Base-by-base conservation (phyloP, 768 basidiomycete genomes). In the Cubamyces sp. region DNA sequence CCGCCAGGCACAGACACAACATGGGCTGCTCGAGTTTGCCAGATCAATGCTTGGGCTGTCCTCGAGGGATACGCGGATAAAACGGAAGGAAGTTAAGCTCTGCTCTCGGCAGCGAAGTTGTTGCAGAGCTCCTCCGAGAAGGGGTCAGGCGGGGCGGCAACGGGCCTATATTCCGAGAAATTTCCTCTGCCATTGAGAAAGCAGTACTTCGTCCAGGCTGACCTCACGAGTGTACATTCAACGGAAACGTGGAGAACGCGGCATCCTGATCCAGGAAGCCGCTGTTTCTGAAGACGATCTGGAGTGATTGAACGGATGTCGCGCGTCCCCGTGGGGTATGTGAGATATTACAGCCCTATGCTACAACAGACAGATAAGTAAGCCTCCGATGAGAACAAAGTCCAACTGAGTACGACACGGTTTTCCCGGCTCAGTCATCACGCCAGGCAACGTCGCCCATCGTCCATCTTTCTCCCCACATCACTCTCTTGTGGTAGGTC, bases 381-480 rank as follows among this genome's bases (percentile, higher is more conserved):
- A 30, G n/a, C 51, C 28, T 54, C 47, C 60, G 25, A 52, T 41
- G 15, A 50, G 47, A 49, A 49, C 8, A 26, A n/a, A 30, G 18
- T 25, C 46, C 28, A 25, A 46, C 34, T 43, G 30, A 19, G 23
- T 52, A 49, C 57, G n/a, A 59, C 40, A 21, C 11, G 12, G 2
- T 5, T 21, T 21, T 34, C 49, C 18, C 23, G 19, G 15, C 3
- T 77, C 70, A 85, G 60, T 88, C 82, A 53, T 93, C 91, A 65
- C 87, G 81, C 94, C 95, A 97, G 28, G 83, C 81, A 7, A 98
- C 94, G 67, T 93, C 88, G 2, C 92, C 92, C 37, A 84, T 81
- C 0, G 86, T 79, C 94, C 96, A 98, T 67, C 88, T 81, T 71
- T 94, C 91, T 18, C 87, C 85, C 91, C 93, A 97, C 72, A 96